A percentile compares a stretch with the other conserved stretches of the same genome.
Conservation (phyloP, 2,329 filamentous ascomycete genomes). For the Diaporthe longicolla region DNA sequence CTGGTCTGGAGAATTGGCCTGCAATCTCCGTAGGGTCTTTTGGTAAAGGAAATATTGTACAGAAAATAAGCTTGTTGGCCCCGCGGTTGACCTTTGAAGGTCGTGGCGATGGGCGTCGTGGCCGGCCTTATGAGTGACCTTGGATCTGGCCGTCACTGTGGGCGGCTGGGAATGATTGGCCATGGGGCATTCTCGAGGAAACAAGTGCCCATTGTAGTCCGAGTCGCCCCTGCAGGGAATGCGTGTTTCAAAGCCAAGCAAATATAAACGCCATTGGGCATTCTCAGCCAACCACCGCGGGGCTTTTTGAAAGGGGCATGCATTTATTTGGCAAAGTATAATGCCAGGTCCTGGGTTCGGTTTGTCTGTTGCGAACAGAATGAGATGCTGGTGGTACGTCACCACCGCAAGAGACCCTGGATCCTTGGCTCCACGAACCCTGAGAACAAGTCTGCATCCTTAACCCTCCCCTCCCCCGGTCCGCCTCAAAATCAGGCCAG, state of each 20-base stretch:
- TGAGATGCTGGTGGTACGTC: neutral
- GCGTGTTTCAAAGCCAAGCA: conserved; percentile 27
- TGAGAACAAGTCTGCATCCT: neutral
- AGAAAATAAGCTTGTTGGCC: conserved; percentile 15
- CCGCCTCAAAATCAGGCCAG: neutral
- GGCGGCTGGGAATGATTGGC: conserved; percentile 28
- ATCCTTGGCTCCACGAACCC: neutral
- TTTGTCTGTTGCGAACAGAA: neutral
- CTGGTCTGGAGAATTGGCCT: conserved; percentile 38
- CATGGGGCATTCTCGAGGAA: conserved; percentile 4
- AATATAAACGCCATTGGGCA: neutral
- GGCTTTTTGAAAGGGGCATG: neutral
- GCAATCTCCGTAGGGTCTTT: conserved; percentile 26
- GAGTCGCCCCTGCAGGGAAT: conserved; percentile 7
- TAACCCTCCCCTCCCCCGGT: no score
- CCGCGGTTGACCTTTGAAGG: neutral
- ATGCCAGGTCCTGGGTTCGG: no score
- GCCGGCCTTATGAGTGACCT: conserved; percentile 23
- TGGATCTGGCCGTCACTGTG: neutral
- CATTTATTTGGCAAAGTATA: neutral
- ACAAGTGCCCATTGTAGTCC: conserved; percentile 1
- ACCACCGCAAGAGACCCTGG: neutral
- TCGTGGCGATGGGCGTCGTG: conserved; percentile 9
- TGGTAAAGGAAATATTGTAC: neutral
- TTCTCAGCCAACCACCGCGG: neutral